Evolutionary conservation across 805 yeast species (phyloP).

Genomic region (Candida schatavii): DNA sequence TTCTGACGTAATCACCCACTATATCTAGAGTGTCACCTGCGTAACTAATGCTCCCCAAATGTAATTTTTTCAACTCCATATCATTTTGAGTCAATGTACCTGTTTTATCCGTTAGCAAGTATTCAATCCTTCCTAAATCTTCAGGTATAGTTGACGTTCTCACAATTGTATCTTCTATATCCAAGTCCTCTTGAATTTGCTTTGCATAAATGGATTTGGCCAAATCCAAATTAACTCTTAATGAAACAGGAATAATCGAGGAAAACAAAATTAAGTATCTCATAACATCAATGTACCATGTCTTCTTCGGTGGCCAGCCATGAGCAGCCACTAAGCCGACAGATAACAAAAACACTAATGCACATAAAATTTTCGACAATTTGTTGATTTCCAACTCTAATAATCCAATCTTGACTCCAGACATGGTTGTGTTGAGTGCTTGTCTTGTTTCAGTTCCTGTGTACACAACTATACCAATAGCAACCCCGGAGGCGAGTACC

Average conservation of each 20-base stretch:
- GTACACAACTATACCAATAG: constrained; percentile 82
- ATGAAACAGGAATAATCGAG: constrained; percentile 92
- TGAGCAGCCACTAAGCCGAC: constrained; percentile 74
- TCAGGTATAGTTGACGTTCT: constrained; percentile 98
- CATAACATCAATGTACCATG: constrained; percentile 91
- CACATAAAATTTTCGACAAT: constrained; percentile 83
- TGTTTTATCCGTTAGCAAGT: constrained; percentile 88
- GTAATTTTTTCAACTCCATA: constrained; percentile 92
- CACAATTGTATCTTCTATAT: constrained; percentile 84
- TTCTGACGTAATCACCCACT: constrained; percentile 62
- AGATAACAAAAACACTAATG: constrained; percentile 77
- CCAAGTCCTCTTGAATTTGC: constrained; percentile 84
- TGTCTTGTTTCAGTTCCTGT: constrained; percentile 95
- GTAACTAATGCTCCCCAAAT: constrained; percentile 88
- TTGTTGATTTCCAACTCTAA: constrained; percentile 88
- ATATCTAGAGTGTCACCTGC: constrained; percentile 91
- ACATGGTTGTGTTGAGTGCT: constrained; percentile 84
- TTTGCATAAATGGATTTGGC: constrained; percentile 95
- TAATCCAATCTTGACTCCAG: constrained; percentile 86
- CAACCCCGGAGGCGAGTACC: constrained; percentile 90
- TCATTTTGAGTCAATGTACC: constrained; percentile 98
- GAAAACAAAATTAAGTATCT: constrained; percentile 89
- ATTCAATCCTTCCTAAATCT: constrained; percentile 94
- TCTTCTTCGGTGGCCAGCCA: constrained; percentile 56
- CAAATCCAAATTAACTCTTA: constrained; percentile 90